Evolutionary conservation across 257 asterid genomes (phyloP), one percentile per base, ranked within the genome.

Genomic region (Verbascum thapsus): DNA sequence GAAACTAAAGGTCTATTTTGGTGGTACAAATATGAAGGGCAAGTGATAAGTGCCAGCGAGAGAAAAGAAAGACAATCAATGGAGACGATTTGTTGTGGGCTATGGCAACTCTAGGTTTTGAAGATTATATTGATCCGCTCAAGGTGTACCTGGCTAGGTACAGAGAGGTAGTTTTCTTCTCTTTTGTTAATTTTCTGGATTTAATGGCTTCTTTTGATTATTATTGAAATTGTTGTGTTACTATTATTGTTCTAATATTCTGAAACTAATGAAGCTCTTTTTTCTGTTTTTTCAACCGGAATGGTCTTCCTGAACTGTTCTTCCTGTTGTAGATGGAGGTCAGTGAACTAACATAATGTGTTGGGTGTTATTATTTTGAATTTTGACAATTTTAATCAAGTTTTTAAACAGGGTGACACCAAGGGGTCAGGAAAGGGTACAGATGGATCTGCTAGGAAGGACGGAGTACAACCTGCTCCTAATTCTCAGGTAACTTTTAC

Each of bases 51-150:
- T 87, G 95, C 67, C 90, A 84, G 74, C 77, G 86, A 68, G 95
- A 87, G 86, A 82, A 87, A 61, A 79, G 94, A 68, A 85, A 85
- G 82, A 87, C 95, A 3, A 77, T 87, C 56, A 85, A 82, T 63
- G 94, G 95, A 23, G 95, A 87, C 64, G 95, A 87, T 74, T 70
- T 87, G 76, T 67, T 87, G 7, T 80, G 90, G 94, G 88, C 95
- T 39, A 87, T 84, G 95, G 83, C 85, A 3, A 84, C 92, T 64
- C 72, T 87, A 58, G 95, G 95, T 54, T 87, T 87, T 70, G 94
- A 85, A 68, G 90, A 87, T 30, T 87, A 87, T 67, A 77, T 85
- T 47, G 90, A 87, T 3, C 95, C 94, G 11, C 95, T 87, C 50
- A 87, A 82, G 85, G 79, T 70, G 75, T 85, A 85, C 72, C 76